Base-by-base conservation (phyloP, 1,139 yeast genomes). In the Kurtzmaniella quercitrusa region DNA sequence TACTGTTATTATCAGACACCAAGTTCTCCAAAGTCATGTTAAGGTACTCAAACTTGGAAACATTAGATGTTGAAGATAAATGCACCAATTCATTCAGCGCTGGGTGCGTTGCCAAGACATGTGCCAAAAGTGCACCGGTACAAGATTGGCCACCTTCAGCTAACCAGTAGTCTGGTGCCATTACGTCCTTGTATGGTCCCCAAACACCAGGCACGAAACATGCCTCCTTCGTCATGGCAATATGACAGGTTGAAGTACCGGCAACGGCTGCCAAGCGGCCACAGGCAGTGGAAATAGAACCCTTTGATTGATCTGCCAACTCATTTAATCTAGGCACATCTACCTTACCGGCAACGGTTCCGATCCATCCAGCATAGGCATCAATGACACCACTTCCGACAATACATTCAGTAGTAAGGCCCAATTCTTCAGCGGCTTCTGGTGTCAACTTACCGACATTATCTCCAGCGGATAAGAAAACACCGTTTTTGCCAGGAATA, bases 61-160 rank as follows among this genome's bases (percentile, higher is more conserved):
- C 70, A 45, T 80, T 80, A 3, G 86, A 78, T 18, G 82, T 77
- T 48, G 76, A 81, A 1, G 94, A 78, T 43, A 74, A 61, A 49
- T 76, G 79, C 8, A 80, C 74, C 43, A 91, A 74, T 55, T 86
- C 87, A 8, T 78, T 70, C 52, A 82, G 82, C 0, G 98, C 95
- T 0, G 97, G 97, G 58, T 93, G 98, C 15, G 86, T 83, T 5
- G 88, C 74, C 49, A 93, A 66, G n/a, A 91, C 94, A 63, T 88
- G 96, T 3, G 93, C 94, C 53, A 93, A 74, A 41, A 93, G 74
- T 32, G 95, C 96, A 51, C 98, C 98, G 2, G 98, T 93, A 59
- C 96, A 86, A 17, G 95, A 85, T 65, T 93, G 98, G 16, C 98
- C 98, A 57, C 98, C 98, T 67, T 93, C 98, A n/a, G 98, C 96